Evolutionary conservation across 2,329 filamentous ascomycete species (phyloP), one percentile per base, ranked within the genome.

Genomic region (Neonectria hederae): DNA sequence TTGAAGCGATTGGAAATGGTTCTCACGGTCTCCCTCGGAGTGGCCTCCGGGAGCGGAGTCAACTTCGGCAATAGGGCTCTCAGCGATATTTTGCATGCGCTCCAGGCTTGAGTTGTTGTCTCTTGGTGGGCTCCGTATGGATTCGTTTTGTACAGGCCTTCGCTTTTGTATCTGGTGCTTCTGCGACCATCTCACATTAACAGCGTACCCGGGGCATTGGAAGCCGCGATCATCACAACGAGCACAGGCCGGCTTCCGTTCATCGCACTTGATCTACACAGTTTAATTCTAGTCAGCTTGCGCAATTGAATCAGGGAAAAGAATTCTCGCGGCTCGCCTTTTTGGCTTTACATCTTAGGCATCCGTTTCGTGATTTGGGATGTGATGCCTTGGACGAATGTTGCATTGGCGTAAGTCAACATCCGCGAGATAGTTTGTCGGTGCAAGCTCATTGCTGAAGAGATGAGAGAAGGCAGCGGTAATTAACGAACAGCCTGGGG

Each of bases 141-240:
- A 1, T 51, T 45, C 49, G 6, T 9, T 52, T 21, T 19, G 21
- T 21, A 8, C 9, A 9, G 13, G 42, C 22, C 30, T 52, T 14
- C 10, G 19, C 19, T 11, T 26, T 10, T 54, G 54, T 1, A 59
- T n/a, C 6, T 70, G 69, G 10, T 71, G 68, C 3, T 68, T 70
- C 10, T 66, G 68, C n/a, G 69, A 67, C 71, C 69, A 73, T 5
- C 69, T 53, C 19, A 73, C 59, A 11, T 73, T 68, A 45, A 73
- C 65, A 0, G 68, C 68, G 26, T 73, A 73, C 9, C 71, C 71
- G 1, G 71, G 69, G 17, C 69, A 72, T 14, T 69, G 57, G 2
- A 65, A 49, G 17, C 69, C 68, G 1, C 68, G 58, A 17, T 70
- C 65, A 43, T 69, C 65, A 24, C 69, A 72, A 8, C 66, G 68